These are phyloP conservation scores for Penicillium fimorum DNA, from an alignment of 495 filamentous ascomycete genomes.

Conservation along the genomic window DNA sequence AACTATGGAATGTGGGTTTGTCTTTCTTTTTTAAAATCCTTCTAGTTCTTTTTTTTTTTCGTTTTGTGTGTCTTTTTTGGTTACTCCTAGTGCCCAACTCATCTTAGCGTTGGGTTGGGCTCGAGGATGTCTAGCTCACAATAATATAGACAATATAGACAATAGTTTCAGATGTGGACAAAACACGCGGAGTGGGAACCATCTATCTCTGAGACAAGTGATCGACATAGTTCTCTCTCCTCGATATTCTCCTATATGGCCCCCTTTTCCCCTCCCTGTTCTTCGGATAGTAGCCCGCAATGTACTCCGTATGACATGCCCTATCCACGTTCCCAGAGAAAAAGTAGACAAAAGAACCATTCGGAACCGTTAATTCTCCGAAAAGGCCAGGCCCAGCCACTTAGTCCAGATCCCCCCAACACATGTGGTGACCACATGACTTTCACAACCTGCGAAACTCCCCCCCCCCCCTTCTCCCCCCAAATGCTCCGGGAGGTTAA, in stretches of 20 bases:
- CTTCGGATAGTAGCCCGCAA: not conserved
- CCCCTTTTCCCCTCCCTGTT: not conserved
- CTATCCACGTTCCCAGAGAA: not conserved
- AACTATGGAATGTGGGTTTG: slow-evolving; percentile 1
- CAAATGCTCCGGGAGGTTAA: not conserved
- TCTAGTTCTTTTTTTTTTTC: not conserved
- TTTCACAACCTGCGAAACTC: slow-evolving; percentile 1
- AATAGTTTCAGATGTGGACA: slow-evolving; percentile 14
- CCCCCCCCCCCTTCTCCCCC: too few species aligned
- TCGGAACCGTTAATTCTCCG: slow-evolving; percentile 1
- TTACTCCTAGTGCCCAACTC: not conserved
- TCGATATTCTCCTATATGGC: not conserved
- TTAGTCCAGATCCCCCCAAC: slow-evolving; percentile 1
- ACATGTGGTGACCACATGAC: slow-evolving; percentile 3
- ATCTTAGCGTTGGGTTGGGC: not conserved
- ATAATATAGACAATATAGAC: not conserved
- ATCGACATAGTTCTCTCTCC: slow-evolving; percentile 2
- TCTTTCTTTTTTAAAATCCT: not conserved
- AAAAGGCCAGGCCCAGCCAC: not conserved
- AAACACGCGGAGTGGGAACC: not conserved
- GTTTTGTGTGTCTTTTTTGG: not conserved
- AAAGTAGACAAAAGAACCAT: not conserved
- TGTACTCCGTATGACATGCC: not conserved
- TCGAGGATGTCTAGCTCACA: not conserved
- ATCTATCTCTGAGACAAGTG: slow-evolving; percentile 9